Base-by-base conservation (phyloP, 345 rosid genomes). In the Citrus trifoliata region DNA sequence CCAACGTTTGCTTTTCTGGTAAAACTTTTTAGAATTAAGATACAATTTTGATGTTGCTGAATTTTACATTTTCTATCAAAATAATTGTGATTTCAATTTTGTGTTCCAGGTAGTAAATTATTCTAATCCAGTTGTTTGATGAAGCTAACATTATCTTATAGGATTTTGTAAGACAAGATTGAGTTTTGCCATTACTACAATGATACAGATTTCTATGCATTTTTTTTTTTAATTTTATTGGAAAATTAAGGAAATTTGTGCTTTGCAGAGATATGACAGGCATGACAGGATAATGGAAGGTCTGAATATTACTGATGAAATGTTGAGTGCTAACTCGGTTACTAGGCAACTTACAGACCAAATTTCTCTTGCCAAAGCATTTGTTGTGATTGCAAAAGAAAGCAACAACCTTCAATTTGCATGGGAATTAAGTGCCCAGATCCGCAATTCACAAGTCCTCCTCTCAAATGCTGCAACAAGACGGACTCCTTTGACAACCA, bases 371-470 rank as follows among this genome's bases (percentile, higher is more conserved):
- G 98, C 98, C 64, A 93, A 95, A 86, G 92, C 95, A 32, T 89
- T 93, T 78, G 94, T 95, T 24, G 97, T 91, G 77, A 95, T 95
- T 78, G 97, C 97, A 18, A 95, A 95, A 87, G 98, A 95, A 85
- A 93, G 95, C 84, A 95, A 83, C 80, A 95, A 95, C 78, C 90
- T 93, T 55, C 98, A 95, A 85, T 92, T 93, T 84, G 98, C 98
- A 22, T 95, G 98, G 98, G 98, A 93, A 71, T 80, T 95, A 76
- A 93, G 98, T 80, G 97, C 98, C 40, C 98, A 95, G 84, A 95
- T 95, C 79, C 97, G 97, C 60, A 91, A 88, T 78, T 93, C 94
- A 3, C 98, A 93, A 86, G 74, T 84, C 79, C 93, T 95, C 46
- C 88, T 95, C 63, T 95, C 98, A 1, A 87, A 62, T 80, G 94